phyloP scores from a whole-genome alignment of 768 basidiomycete species.

The Lentinula edodes region DNA sequence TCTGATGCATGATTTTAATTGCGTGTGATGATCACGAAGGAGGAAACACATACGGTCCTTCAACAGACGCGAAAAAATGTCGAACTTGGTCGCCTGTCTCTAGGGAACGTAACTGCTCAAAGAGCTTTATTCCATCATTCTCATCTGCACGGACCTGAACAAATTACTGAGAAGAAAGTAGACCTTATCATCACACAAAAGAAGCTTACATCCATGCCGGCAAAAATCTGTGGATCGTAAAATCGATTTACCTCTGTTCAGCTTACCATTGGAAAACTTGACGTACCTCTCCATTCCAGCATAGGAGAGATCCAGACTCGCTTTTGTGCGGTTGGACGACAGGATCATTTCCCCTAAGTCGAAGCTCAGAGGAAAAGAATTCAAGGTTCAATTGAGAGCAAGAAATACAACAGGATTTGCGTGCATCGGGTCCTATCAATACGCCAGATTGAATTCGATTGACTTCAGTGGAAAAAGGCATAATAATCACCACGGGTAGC shows the following conservation, averaged over 20 bases:
- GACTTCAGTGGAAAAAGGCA: not conserved
- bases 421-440: constrained; percentile 60
- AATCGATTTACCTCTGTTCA: not conserved
- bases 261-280: not conserved
- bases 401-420: constrained; percentile 24
- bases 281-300: constrained; percentile 83
- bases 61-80: constrained; percentile 51
- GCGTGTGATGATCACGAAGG: no score
- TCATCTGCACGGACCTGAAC: constrained; percentile 50
- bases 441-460: no score
- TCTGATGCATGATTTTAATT: constrained; percentile 27
- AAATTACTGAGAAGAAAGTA: not conserved
- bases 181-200: not conserved
- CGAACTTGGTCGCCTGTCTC: constrained; percentile 37
- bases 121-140: constrained; percentile 66
- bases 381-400: constrained; percentile 28
- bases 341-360: constrained; percentile 53
- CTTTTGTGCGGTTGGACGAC: constrained; percentile 65
- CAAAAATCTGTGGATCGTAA: constrained; percentile 49
- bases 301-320: constrained; percentile 51
- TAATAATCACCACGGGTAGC: constrained; percentile 47
- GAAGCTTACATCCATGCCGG: constrained; percentile 62
- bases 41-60: constrained; percentile 68
- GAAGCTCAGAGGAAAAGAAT: constrained; percentile 73
- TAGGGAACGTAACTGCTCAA: constrained; percentile 25